Evolutionary conservation across 2,329 filamentous ascomycete species (phyloP).

Genomic region (Aureobasidium sp.): DNA sequence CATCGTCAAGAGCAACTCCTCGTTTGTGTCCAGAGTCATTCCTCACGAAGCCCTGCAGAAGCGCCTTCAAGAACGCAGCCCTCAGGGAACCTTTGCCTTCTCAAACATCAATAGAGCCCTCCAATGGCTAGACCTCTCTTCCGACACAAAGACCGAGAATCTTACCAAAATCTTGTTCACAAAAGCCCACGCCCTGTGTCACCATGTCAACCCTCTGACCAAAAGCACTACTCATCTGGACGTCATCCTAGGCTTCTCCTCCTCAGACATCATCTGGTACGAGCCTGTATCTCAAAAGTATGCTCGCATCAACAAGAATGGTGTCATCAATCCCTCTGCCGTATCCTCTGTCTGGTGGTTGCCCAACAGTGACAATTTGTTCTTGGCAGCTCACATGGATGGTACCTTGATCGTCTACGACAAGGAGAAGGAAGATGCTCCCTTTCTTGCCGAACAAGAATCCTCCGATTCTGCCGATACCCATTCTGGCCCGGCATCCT

Average conservation of each 20-base stretch:
- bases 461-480: slow-evolving; percentile 29
- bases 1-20: slow-evolving; percentile 96
- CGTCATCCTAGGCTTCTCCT: slow-evolving; percentile 91
- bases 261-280: slow-evolving; percentile 97
- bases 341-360: slow-evolving; percentile 89
- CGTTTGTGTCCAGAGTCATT: slow-evolving; percentile 95
- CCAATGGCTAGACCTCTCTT: slow-evolving; percentile 89
- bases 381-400: slow-evolving; percentile 87
- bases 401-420: slow-evolving; percentile 90
- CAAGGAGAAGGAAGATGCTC: slow-evolving; percentile 88
- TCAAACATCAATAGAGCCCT: slow-evolving; percentile 93
- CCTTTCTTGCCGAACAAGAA: slow-evolving; percentile 59
- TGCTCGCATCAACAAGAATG: slow-evolving; percentile 91
- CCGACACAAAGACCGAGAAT: slow-evolving; percentile 73
- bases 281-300: slow-evolving; percentile 96
- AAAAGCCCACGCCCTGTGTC: slow-evolving; percentile 89
- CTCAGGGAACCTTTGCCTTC: slow-evolving; percentile 80
- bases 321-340: slow-evolving; percentile 77
- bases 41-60: slow-evolving; percentile 76
- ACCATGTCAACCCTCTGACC: slow-evolving; percentile 81
- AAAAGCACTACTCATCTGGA: slow-evolving; percentile 77
- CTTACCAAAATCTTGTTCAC: slow-evolving; percentile 95
- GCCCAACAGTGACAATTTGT: slow-evolving; percentile 86
- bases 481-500: slow-evolving; percentile 32
- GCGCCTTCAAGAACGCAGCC: slow-evolving; percentile 68